phyloP scores from a whole-genome alignment of 345 rosid species.

The Rhodamnia rubescens region DNA sequence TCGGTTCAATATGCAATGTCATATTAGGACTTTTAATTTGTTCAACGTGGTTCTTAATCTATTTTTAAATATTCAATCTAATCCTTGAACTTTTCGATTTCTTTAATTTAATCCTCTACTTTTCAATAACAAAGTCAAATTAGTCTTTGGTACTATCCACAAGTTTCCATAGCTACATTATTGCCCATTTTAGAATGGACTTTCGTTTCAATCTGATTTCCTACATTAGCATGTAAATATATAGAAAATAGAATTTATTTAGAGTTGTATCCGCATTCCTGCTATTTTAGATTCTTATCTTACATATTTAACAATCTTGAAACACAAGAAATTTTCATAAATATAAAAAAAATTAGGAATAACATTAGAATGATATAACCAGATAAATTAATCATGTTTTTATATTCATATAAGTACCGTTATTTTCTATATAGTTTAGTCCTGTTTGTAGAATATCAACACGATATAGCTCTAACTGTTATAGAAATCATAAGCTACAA shows the following conservation, averaged over 20 bases:
- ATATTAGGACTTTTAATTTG: neutral
- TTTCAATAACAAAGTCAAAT: neutral
- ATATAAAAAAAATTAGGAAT: neutral
- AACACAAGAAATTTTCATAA: no score
- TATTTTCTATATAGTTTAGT: no score
- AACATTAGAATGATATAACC: no score
- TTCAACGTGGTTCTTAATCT: neutral
- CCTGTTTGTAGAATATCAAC: neutral
- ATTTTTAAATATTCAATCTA: no score
- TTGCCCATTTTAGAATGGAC: no score
- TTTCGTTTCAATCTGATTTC: no score
- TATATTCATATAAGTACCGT: neutral
- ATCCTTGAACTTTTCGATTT: neutral
- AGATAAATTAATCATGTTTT: neutral
- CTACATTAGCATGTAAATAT: no score
- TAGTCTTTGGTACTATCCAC: no score
- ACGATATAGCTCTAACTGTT: neutral
- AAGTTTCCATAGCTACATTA: no score
- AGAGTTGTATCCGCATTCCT: neutral
- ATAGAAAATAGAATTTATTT: neutral
- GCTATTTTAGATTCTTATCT: no score
- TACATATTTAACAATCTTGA: neutral
- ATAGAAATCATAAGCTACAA: neutral
- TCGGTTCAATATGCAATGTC: neutral
- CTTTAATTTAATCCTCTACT: no score